Evolutionary conservation across 2,329 filamentous ascomycete species (phyloP), one percentile per base, ranked within the genome.

Genomic region (Claviceps pazoutovae): DNA sequence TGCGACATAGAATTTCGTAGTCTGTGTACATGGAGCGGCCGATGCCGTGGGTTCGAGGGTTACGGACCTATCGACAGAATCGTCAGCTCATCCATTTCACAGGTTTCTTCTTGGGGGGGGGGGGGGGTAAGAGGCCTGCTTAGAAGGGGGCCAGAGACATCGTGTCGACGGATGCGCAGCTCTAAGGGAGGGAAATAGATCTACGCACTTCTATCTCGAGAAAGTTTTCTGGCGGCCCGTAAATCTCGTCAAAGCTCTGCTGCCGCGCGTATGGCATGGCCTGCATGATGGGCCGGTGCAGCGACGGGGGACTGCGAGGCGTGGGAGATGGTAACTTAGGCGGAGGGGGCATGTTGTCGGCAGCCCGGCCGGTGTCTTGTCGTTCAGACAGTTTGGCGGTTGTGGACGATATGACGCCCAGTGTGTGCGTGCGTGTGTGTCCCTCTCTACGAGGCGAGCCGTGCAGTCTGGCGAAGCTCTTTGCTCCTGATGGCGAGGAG

Each of bases 191-290:
- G n/a, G n/a, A 1, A 53, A 34, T 34, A 4, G 3, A 1, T 34
- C 0, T 68, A 51, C 61, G 56, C 53, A 93, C 90, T 77, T 98
- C 93, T 57, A 98, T 95, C 75, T 98, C 93, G 51, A 98, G 80
- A 66, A 97, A 96, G 75, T 98, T 98, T 76, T 98, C 93, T 5
- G 93, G 93, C 47, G 91, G 88, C 14, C 90, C 93, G 70, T 98
- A 98, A 68, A 97, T 95, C 77, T 98, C 93, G 72, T 98, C 93
- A 66, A 96, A 97, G 65, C 86, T 93, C 75, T 98, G 93, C 71
- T 87, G 82, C 62, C 90, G 86, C 59, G 86, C 81, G 64, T 83
- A 80, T 47, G 80, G 80, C 73, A 84, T 79, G 56, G 79, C 76
- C 69, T 82, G 78, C 73, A 84, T 75, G 63, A 76, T 78, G 59